Base-by-base conservation (phyloP, 2,329 filamentous ascomycete species). In the Hypomyces rosellus region DNA sequence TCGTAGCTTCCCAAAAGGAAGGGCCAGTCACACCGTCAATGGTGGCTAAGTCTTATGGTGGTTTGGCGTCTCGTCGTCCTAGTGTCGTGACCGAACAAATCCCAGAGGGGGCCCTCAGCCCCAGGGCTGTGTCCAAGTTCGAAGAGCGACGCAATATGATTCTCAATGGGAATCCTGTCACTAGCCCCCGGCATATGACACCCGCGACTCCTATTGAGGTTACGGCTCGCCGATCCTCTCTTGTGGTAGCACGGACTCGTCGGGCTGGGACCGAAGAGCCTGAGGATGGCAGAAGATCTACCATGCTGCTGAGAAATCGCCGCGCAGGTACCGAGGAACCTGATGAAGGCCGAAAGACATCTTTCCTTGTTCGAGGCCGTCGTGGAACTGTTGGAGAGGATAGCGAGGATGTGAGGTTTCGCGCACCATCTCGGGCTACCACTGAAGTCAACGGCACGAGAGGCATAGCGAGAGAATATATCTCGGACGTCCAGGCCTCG, bases 391-490 rank as follows among this genome's bases (percentile, higher is more conserved):
- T 73, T 30, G 72, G 72, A 13, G 71, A 75, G 33, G 71, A 78
- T 2, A 74, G 77, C 11, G 74, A 77, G 16, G 42, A 33, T 14
- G 30, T 61, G n/a, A 69, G 72, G 33, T 74, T 77, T 55, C 74
- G 77, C n/a, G 72, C 76, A 2, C 79, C 80, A 1, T 83, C 81
- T 4, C 72, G 82, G 20, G 80, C 80, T 4, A 67, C 71, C 34
- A 84, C 80, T 1, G 82, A 85, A 52, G 71, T 76, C 47, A 74
- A 69, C 25, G 60, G 65, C 55, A 53, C 73, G 68, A 57, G 65
- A 39, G 50, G 52, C 36, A 51, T 55, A n/a, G 51, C 59, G 13
- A 59, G 61, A 22, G 65, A 69, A 39, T 60, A 60, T 25, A 40
- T 56, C 1, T 47, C 56, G 11, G 63, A 74, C 34, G 59, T 67